A percentile compares a stretch with the other conserved stretches of the same genome.
phyloP scores from a whole-genome alignment of 345 rosid genomes.

The Eucalyptus marginata region DNA sequence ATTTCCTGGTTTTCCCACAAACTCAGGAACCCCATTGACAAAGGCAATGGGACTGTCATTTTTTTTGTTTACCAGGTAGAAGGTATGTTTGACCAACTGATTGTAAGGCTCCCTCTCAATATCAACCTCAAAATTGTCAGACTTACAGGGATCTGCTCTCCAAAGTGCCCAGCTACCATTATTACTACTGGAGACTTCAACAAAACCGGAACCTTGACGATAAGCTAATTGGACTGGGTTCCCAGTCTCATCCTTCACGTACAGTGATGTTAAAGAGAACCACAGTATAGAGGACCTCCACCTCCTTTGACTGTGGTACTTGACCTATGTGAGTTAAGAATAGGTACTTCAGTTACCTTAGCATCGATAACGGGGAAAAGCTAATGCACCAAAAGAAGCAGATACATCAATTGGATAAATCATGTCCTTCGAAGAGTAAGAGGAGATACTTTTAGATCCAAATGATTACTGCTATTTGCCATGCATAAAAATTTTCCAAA shows the following conservation, averaged over 20 bases:
- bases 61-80: conserved; percentile 80
- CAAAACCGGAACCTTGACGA: conserved; percentile 56
- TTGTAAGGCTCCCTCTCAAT: conserved; percentile 54
- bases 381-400: not conserved
- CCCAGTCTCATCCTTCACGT: conserved; percentile 59
- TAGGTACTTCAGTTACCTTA: not conserved
- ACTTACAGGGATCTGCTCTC: conserved; percentile 36
- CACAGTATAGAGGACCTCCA: conserved; percentile 67
- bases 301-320: conserved; percentile 42
- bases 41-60: conserved; percentile 72
- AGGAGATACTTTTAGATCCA: not conserved
- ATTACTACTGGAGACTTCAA: conserved; percentile 48
- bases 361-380: not conserved
- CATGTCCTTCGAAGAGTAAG: not conserved
- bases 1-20: conserved; percentile 88
- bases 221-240: conserved; percentile 56
- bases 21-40: conserved; percentile 65
- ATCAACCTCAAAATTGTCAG: conserved; percentile 42
- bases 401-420: not conserved
- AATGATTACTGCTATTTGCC: not conserved
- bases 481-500: not conserved
- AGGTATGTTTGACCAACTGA: conserved; percentile 41
- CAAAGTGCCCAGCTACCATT: conserved; percentile 57
- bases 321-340: conserved; percentile 34
- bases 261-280: conserved; percentile 82